Percentiles rank a stretch among this genome's conserved stretches.
phyloP scores from a whole-genome alignment of 768 basidiomycete species.

The Lactifluus pinguis region DNA sequence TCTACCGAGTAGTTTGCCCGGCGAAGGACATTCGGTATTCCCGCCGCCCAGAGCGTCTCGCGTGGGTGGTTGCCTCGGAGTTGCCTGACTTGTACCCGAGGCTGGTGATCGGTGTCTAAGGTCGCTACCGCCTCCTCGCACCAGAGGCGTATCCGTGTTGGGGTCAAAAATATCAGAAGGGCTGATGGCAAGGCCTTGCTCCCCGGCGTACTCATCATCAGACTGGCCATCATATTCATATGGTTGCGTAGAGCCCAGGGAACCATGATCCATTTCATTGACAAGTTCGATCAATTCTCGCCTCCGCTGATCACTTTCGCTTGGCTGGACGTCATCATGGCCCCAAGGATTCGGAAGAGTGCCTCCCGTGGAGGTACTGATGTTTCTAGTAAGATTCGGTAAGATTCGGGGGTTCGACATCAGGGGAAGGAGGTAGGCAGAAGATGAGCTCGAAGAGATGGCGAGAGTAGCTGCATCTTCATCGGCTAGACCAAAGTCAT shows the following conservation, averaged over 20 bases:
- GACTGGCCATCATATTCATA: conserved; percentile 6
- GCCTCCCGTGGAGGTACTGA: not conserved
- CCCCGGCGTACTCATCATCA: conserved; percentile 19
- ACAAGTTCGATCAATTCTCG: conserved; percentile 14
- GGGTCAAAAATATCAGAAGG: conserved; percentile 8
- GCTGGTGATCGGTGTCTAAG: not conserved
- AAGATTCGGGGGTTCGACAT: conserved; percentile 5
- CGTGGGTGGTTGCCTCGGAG: not conserved
- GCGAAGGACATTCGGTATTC: not conserved
- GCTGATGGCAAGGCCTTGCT: conserved; percentile 25
- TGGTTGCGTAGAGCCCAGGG: not conserved
- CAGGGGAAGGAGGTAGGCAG: conserved; percentile 1
- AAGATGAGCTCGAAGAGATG: conserved; percentile 5
- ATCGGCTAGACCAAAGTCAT: not conserved
- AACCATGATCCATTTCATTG: conserved; percentile 8
- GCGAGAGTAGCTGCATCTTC: conserved; percentile 2
- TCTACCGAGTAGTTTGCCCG: not conserved
- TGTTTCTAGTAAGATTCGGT: not conserved
- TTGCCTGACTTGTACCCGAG: not conserved
- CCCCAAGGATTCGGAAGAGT: conserved; percentile 12
- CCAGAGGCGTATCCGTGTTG: not conserved
- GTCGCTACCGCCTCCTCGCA: not conserved
- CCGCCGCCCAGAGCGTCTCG: not conserved
- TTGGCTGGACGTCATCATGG: not conserved
- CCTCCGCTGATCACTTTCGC: conserved; percentile 9